Percentiles rank a stretch among this genome's conserved stretches.
These are phyloP conservation scores for Rhodotorula sp. DNA, from an alignment of 1,284 basidiomycete species.

Conservation along the genomic window DNA sequence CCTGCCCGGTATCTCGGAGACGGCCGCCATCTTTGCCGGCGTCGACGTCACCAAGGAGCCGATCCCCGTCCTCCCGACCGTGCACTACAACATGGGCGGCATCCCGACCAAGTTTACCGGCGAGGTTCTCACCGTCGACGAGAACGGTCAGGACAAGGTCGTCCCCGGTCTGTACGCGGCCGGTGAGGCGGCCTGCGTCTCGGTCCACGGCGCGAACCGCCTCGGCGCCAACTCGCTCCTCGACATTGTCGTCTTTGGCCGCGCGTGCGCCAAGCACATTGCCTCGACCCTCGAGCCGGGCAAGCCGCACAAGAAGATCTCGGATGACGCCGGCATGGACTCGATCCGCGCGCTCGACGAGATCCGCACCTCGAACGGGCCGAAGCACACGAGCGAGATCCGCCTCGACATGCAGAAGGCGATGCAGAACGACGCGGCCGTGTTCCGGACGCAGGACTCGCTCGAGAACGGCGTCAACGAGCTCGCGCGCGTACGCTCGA, in stretches of 20 bases:
- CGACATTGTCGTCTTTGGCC: constrained; percentile 98
- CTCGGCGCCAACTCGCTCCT: constrained; percentile 98
- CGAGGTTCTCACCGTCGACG: constrained; percentile 84
- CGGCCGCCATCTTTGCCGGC: constrained; percentile 97
- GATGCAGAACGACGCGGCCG: constrained; percentile 62
- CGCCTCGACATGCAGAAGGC: constrained; percentile 97
- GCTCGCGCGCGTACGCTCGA: constrained; percentile 80
- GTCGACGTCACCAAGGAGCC: constrained; percentile 99
- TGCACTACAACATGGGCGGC: constrained; percentile 79
- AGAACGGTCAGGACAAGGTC: constrained; percentile 85
- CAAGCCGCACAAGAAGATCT: constrained; percentile 84
- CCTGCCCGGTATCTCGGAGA: constrained; percentile 99
- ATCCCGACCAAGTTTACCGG: constrained; percentile 99
- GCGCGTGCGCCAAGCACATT: constrained; percentile 98
- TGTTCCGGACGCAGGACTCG: constrained; percentile 75
- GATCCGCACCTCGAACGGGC: constrained; percentile 76
- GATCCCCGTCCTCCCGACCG: constrained; percentile 92
- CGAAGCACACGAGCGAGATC: constrained; percentile 83
- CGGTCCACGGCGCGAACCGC: constrained; percentile 98
- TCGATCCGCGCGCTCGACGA: constrained; percentile 88
- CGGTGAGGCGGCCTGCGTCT: constrained; percentile 97
- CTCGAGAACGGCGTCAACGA: constrained; percentile 90
- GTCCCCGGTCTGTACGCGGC: constrained; percentile 98
- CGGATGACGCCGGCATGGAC: constrained; percentile 80
- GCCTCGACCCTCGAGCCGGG: constrained; percentile 84